A percentile compares a stretch with the other conserved stretches of the same genome.
These are phyloP conservation scores for Tolypocladium album DNA, from an alignment of 2,329 filamentous ascomycete genomes.

Conservation along the genomic window DNA sequence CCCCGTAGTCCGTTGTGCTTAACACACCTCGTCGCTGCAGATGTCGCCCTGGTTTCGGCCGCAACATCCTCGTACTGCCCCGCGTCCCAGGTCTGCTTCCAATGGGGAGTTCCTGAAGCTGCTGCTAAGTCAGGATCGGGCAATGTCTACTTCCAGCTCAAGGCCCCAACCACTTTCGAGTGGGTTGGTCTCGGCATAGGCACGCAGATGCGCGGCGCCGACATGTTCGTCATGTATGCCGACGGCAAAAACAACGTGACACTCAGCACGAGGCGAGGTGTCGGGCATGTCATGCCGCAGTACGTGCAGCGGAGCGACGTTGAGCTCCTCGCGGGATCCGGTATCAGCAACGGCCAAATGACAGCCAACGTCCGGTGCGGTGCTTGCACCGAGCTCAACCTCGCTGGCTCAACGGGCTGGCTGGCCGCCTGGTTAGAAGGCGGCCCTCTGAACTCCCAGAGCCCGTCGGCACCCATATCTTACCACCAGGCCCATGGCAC, in stretches of 20 bases:
- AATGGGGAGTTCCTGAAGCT: slow-evolving; percentile 40
- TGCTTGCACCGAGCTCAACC: slow-evolving; percentile 37
- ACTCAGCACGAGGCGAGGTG: slow-evolving; percentile 43
- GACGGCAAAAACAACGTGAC: slow-evolving; percentile 50
- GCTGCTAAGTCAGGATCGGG: slow-evolving; percentile 37
- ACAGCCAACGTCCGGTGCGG: slow-evolving; percentile 47
- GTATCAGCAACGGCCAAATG: slow-evolving; percentile 40
- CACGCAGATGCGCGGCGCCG: slow-evolving; percentile 39
- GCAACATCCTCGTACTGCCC: slow-evolving; percentile 29
- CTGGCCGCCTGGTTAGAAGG: slow-evolving; percentile 45
- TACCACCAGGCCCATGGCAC: slow-evolving; percentile 33
- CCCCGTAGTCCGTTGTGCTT: background rate
- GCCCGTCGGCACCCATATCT: slow-evolving; percentile 25
- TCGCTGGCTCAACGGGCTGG: slow-evolving; percentile 33
- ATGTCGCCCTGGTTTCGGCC: slow-evolving; percentile 10
- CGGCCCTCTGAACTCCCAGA: slow-evolving; percentile 30
- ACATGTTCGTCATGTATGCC: slow-evolving; percentile 54
- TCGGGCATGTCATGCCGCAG: slow-evolving; percentile 35
- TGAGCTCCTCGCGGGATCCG: slow-evolving; percentile 47
- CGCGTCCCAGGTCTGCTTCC: slow-evolving; percentile 37
- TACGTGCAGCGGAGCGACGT: slow-evolving; percentile 33
- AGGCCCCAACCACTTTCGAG: slow-evolving; percentile 37
- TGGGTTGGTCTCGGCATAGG: slow-evolving; percentile 53
- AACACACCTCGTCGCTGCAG: slow-evolving; percentile 5
- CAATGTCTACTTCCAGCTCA: slow-evolving; percentile 51